phyloP scores from a whole-genome alignment of 352 stramenopile genomes.

The Pythium scleroteichum region DNA sequence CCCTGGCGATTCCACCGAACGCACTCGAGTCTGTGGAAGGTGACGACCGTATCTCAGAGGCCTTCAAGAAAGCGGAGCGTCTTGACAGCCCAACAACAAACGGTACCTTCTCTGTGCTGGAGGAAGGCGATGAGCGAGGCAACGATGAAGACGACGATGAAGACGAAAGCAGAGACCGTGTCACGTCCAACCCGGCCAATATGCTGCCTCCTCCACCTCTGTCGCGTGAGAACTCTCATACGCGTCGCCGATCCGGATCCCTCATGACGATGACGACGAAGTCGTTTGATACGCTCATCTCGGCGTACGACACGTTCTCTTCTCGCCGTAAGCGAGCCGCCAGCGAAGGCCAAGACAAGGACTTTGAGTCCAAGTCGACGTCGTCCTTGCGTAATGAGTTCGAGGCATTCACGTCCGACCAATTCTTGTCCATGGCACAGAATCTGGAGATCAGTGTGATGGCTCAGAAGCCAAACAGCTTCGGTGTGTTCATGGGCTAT shows the following conservation, averaged over 20 bases:
- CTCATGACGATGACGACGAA: slow-evolving; percentile 63
- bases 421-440: slow-evolving; percentile 75
- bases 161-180: slow-evolving; percentile 50
- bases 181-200: slow-evolving; percentile 47
- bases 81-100: slow-evolving; percentile 11
- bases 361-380: slow-evolving; percentile 25
- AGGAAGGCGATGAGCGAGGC: slow-evolving; percentile 35
- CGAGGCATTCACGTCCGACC: slow-evolving; percentile 77
- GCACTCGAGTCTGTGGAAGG: slow-evolving; percentile 28
- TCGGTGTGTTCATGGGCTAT: slow-evolving; percentile 61
- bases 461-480: slow-evolving; percentile 33
- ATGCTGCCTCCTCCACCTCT: slow-evolving; percentile 4
- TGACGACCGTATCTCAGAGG: slow-evolving; percentile 26
- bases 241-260: slow-evolving; percentile 53
- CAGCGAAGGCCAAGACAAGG: slow-evolving; percentile 56
- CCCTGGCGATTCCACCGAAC: slow-evolving; percentile 61
- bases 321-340: slow-evolving; percentile 50
- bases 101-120: slow-evolving; percentile 1
- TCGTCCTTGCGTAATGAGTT: slow-evolving; percentile 48
- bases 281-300: slow-evolving; percentile 72
- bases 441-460: slow-evolving; percentile 71
- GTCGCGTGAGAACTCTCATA: slow-evolving; percentile 39
- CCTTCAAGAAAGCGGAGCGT: slow-evolving; percentile 19
- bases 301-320: slow-evolving; percentile 50
- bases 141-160: slow-evolving; percentile 34